Base-by-base conservation (phyloP, 371 early-diverging fungal genomes). In the Funneliformis caledonium region DNA sequence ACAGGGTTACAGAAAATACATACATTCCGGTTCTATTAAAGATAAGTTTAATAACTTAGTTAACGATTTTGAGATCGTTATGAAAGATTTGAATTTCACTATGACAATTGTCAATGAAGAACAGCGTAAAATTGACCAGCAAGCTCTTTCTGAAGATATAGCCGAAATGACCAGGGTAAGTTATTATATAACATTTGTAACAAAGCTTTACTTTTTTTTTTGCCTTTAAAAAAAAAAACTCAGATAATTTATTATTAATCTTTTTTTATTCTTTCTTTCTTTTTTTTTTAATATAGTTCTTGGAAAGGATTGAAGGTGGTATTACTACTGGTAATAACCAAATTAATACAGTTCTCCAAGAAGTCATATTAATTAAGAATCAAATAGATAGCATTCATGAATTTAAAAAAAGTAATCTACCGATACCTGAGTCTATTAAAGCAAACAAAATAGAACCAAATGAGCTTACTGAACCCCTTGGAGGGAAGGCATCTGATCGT, bases 1-100 rank as follows among this genome's bases (percentile, higher is more conserved):
- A 70, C 37, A 68, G 22, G 70, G 80, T 22, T 80, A 42, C 9
- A 19, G n/a, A 52, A 78, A 78, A 52, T 78, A 37, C 37, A 22
- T 52, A 59, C 31, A 70, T 47, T 45, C 70, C n/a, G 19, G n/a
- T 60, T 14, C 33, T 12, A 50, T 78, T n/a, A 37, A 69, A 43
- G 59, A 52, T 9, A 69, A 37, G n/a, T 78, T 78, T 69, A 33
- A 65, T 37, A 14, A 12, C 10, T n/a, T 65, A 26, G 10, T 59
- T 33, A 3, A 14, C 16, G 79, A 78, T 56, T 80, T 80, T 37
- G 80, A 80, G 2, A 19, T 11, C 7, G 19, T 60, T 14, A 33
- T 42, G 26, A 8, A 1, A 1, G 61, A 70, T 69, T 61, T 80
- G 47, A 11, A 72, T n/a, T 80, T 80, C 16, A 22, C 72, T 1